phyloP scores from a whole-genome alignment of 73 alveolate species.

The Tetrahymena thermophila region DNA sequence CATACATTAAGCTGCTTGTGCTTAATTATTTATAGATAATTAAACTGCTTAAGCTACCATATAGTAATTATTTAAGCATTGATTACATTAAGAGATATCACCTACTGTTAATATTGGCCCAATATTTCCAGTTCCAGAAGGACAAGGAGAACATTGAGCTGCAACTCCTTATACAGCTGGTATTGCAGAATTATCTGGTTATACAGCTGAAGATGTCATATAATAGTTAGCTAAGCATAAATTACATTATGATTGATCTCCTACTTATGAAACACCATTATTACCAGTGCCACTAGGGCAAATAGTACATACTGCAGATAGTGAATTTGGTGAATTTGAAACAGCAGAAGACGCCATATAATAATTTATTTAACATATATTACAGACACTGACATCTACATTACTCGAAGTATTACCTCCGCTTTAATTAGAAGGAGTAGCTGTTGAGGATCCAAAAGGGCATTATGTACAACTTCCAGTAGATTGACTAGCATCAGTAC shows the following conservation, averaged over 20 bases:
- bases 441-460: background rate
- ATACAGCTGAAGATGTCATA: background rate
- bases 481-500: background rate
- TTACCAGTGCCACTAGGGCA: background rate
- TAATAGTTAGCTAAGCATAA: background rate
- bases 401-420: background rate
- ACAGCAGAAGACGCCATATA: background rate
- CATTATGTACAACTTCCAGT: background rate
- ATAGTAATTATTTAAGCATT: background rate
- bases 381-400: background rate
- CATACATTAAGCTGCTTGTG: background rate
- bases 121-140: background rate
- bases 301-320: background rate
- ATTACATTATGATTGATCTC: background rate
- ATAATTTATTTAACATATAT: background rate
- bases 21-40: too few relatives aligned
- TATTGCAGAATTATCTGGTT: background rate
- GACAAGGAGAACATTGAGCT: background rate
- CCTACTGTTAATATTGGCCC: background rate
- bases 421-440: background rate
- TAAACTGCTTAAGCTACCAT: background rate
- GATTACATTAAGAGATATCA: background rate
- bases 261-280: background rate
- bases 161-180: background rate
- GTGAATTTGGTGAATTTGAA: too few relatives aligned